Base-by-base conservation (phyloP, 192 early-diverging fungal genomes). In the Rhizoclosmatium globosum region DNA sequence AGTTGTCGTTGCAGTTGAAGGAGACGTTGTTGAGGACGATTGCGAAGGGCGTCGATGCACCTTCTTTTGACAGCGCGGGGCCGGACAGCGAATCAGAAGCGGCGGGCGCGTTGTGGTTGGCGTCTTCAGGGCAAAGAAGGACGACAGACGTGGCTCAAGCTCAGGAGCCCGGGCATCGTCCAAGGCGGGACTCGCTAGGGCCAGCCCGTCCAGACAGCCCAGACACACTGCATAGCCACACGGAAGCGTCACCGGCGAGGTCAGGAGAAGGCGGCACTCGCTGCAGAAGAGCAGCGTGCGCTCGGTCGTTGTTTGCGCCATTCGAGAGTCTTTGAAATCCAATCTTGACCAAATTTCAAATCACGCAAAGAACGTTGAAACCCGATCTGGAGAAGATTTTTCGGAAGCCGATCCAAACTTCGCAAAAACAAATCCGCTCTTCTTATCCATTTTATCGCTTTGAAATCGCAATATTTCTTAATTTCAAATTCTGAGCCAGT, bases 241-340 rank as follows among this genome's bases (percentile, higher is more conserved):
- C 4, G 76, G 76, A 11, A 77, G 62, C 23, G 66, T 77, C 13
- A 48, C 47, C n/a, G 76, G 76, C 31, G n/a, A 43, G 11, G n/a
- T 47, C 11, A 77, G 65, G 3, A 68, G 64, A 9, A 41, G 19
- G 15, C 56, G 44, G 53, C 77, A 79, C 47, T 71, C 23, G 3
- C 7, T n/a, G 57, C 68, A 79, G 41, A 23, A 39, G 47, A 77
- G 21, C 23, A 41, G 62, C 7, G 23, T 6, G 9, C 62, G 62
- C 62, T 44, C 38, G 68, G 45, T 53, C 50, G 50, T 53, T 7
- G 50, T 53, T 31, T 31, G 31, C 31, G 31, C 31, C 31, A 31
- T 31, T 31, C 31, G 31, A 31, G 31, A 31, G 31, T 31, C 31
- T 31, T 31, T 31, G 31, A 31, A 31, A 31, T 31, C 31, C 31